Evolutionary conservation across 805 yeast species (phyloP).

Genomic region (Kazachstania viticola): DNA sequence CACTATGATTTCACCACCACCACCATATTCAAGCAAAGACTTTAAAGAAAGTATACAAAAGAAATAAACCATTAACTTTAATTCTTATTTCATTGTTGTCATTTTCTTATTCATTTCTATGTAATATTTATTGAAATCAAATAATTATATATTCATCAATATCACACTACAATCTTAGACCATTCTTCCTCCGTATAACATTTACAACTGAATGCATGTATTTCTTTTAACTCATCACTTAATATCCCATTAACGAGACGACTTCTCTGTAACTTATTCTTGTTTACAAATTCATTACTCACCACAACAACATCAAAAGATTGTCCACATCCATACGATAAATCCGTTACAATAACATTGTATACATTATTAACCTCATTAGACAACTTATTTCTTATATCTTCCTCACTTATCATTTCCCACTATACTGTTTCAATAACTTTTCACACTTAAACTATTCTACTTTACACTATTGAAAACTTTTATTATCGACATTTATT

Average conservation of each 20-base stretch:
- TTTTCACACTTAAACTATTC: background rate
- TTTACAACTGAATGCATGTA: conserved; percentile 94
- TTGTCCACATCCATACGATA: conserved; percentile 92
- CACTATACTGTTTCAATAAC: background rate
- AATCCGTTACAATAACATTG: conserved; percentile 28
- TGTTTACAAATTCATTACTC: conserved; percentile 55
- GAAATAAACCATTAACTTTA: too few species aligned
- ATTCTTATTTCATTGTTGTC: too few species aligned
- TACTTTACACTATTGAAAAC: background rate
- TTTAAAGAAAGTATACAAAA: too few species aligned
- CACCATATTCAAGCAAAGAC: too few species aligned
- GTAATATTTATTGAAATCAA: too few species aligned
- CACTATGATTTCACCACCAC: conserved; percentile 9
- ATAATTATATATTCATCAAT: conserved; percentile 1
- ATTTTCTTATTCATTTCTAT: too few species aligned
- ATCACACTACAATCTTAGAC: conserved; percentile 30
- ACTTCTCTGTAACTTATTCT: conserved; percentile 78
- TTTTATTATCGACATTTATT: background rate
- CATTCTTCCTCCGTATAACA: conserved; percentile 85
- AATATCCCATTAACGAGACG: conserved; percentile 71
- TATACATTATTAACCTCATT: conserved; percentile 18
- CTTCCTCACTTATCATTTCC: conserved; percentile 13
- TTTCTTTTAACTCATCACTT: conserved; percentile 71
- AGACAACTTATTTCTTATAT: conserved; percentile 17
- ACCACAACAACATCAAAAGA: conserved; percentile 92